Percentiles rank a stretch among this genome's conserved stretches.
Conservation (phyloP, 768 basidiomycete species). For the Pleurotus tuoliensis region DNA sequence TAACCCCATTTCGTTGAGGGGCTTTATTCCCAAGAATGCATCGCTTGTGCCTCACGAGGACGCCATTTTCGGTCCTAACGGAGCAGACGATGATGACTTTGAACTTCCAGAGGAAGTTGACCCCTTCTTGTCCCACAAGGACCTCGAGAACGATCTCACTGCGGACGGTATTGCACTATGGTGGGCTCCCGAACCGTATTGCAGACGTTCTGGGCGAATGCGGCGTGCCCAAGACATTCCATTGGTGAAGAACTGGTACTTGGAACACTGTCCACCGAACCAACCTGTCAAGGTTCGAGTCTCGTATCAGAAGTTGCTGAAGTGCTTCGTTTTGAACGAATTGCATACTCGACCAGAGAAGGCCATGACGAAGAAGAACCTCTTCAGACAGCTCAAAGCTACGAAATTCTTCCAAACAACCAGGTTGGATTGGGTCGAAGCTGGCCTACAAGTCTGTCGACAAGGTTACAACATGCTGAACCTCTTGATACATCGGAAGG, state of each 20-base stretch:
- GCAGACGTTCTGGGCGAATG: conserved; percentile 87
- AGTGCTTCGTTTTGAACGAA: conserved; percentile 94
- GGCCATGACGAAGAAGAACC: conserved; percentile 96
- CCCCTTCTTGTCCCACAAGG: conserved; percentile 79
- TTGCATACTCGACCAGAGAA: conserved; percentile 86
- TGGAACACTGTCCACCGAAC: conserved; percentile 95
- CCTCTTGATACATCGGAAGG: conserved; percentile 97
- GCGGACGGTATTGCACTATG: conserved; percentile 96
- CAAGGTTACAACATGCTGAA: conserved; percentile 99
- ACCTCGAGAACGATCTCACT: conserved; percentile 84
- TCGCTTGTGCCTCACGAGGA: conserved; percentile 89
- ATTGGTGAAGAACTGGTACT: conserved; percentile 96
- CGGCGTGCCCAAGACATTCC: conserved; percentile 94
- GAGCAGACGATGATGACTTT: conserved; percentile 82
- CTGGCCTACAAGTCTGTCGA: conserved; percentile 95
- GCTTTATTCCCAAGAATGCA: conserved; percentile 76
- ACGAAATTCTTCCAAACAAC: conserved; percentile 99
- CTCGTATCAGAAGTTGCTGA: conserved; percentile 96
- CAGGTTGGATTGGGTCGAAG: conserved; percentile 97
- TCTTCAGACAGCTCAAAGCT: conserved; percentile 94
- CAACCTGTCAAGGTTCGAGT: conserved; percentile 98
- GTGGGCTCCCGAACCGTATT: conserved; percentile 98
- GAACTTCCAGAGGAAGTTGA: conserved; percentile 72
- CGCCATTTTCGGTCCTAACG: conserved; percentile 85
- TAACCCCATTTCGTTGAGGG: conserved; percentile 93